Conservation (phyloP, 257 asterid genomes). For the Avicennia marina region DNA sequence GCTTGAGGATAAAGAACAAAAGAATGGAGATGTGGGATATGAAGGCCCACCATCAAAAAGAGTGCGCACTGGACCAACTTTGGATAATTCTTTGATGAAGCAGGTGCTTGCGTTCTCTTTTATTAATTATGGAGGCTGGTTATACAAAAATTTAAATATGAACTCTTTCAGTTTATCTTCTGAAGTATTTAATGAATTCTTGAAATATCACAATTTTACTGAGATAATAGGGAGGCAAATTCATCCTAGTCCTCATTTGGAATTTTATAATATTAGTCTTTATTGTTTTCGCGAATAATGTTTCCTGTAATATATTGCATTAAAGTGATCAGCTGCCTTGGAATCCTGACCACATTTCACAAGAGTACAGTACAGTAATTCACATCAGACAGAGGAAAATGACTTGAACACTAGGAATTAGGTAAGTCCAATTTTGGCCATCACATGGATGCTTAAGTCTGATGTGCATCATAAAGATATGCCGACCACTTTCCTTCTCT, state of each 20-base stretch:
- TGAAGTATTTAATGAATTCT: slow-evolving; percentile 4
- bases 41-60: slow-evolving; percentile 61
- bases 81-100: slow-evolving; percentile 62
- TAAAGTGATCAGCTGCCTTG: background rate
- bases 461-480: too few relatives aligned
- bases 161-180: slow-evolving; percentile 2
- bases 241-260: background rate
- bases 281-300: background rate
- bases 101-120: slow-evolving; percentile 41
- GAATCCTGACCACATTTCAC: background rate
- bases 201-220: slow-evolving; percentile 6
- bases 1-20: slow-evolving; percentile 37
- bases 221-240: background rate
- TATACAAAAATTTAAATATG: background rate
- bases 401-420: too few relatives aligned
- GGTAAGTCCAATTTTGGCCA: too few relatives aligned
- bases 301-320: background rate
- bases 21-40: slow-evolving; percentile 37
- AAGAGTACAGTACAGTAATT: too few relatives aligned
- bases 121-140: background rate
- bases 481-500: too few relatives aligned
- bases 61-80: slow-evolving; percentile 41
- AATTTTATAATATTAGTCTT: background rate
- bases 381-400: too few relatives aligned
- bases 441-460: too few relatives aligned